Evolutionary conservation across 495 filamentous ascomycete genomes (phyloP).

Genomic region (Aspergillus kassunensis): DNA sequence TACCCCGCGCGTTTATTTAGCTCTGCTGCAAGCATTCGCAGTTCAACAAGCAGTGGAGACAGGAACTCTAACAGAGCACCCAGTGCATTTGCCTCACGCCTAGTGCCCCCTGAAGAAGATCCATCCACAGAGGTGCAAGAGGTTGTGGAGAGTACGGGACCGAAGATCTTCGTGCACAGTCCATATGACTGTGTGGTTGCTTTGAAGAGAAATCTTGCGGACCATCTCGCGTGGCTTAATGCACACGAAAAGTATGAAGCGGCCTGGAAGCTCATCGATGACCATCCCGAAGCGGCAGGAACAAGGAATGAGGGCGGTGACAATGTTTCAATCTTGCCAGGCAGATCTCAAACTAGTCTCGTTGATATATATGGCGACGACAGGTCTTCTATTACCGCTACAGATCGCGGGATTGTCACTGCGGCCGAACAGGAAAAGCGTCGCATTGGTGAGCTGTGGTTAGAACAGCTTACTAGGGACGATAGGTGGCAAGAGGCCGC

Average conservation of each 20-base stretch:
- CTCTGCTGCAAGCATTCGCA: constrained; percentile 78
- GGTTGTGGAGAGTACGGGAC: constrained; percentile 55
- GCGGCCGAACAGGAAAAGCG: constrained; percentile 85
- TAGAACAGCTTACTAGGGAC: constrained; percentile 72
- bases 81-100: constrained; percentile 39
- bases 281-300: constrained; percentile 60
- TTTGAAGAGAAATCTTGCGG: constrained; percentile 74
- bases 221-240: constrained; percentile 81
- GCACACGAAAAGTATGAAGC: constrained; percentile 73
- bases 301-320: constrained; percentile 42
- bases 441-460: constrained; percentile 86
- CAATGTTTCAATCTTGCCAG: constrained; percentile 51
- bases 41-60: constrained; percentile 60
- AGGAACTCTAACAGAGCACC: constrained; percentile 43
- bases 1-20: constrained; percentile 81
- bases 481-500: constrained; percentile 76
- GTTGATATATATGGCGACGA: constrained; percentile 80
- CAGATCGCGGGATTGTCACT: constrained; percentile 42
- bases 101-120: constrained; percentile 24
- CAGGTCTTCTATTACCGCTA: constrained; percentile 53
- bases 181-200: constrained; percentile 92
- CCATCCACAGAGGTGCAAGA: constrained; percentile 42
- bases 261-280: constrained; percentile 83
- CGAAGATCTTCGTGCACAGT: constrained; percentile 94
- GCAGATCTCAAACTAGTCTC: constrained; percentile 50